Evolutionary conservation across 2,329 filamentous ascomycete genomes (phyloP), one percentile per base, ranked within the genome.

Genomic region (Didymella exigua): DNA sequence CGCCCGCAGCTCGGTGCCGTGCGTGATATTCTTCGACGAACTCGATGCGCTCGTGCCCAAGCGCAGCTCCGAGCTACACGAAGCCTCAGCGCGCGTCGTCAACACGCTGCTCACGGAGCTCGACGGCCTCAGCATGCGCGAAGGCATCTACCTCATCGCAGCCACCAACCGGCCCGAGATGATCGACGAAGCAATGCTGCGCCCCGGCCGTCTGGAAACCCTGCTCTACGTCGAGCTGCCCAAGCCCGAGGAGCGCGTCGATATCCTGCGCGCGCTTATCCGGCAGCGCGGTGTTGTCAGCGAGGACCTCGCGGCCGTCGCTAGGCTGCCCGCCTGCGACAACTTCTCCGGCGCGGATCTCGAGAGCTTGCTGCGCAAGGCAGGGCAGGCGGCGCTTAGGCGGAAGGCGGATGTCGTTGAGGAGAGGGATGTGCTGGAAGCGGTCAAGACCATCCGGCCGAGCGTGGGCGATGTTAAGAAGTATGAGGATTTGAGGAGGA

Each of bases 11-110:
- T 93, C 89, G 7, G 84, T 92, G 0, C 95, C 95, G 0, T 98
- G 93, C 71, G 91, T 99, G 49, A 88, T 99, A 54, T 98, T 99
- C 83, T 98, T 99, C 71, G 95, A 99, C 73, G 95, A 99, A 77
- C 84, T 99, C 47, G 95, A 99, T 75, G 93, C 95, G 0, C 81
- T 99, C 2, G 93, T 95, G 0, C 93, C 93, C 0, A 87, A 87
- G 46, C 87, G 95, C 49, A 91, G 93, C 69, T 89, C 89, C 50
- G 73, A 77, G 14, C 84, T 90, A 2, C 90, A 88, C 2, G 93
- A 98, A 72, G 89, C 91, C 5, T 91, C 89, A 41, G 87, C 91
- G 1, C 86, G 95, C 29, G 91, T 99, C 2, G 95, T 99, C 62
- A 98, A 98, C 73, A 96, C 93, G 0, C 83, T 99, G 0, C 87